These are phyloP conservation scores for Xanthoconium separans DNA, from an alignment of 1,284 basidiomycete species.

Conservation along the genomic window DNA sequence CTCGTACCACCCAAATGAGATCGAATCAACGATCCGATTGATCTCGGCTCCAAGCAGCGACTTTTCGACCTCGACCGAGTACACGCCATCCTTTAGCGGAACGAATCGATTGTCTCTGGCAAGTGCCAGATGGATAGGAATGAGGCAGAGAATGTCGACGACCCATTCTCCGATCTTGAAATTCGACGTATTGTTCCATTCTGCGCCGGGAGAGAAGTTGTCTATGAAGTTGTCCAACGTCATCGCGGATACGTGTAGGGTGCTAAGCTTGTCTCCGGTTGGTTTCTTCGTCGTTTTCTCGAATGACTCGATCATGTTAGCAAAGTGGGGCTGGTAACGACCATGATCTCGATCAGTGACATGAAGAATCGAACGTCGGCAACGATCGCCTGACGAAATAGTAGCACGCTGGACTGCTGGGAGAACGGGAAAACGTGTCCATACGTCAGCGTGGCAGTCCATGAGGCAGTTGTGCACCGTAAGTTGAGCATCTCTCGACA, in stretches of 20 bases:
- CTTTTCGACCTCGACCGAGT: conserved; percentile 47
- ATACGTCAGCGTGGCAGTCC: conserved; percentile 57
- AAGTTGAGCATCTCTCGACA: conserved; percentile 16
- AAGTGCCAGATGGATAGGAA: conserved; percentile 62
- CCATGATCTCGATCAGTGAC: conserved; percentile 38
- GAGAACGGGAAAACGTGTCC: conserved; percentile 61
- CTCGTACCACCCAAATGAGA: conserved; percentile 67
- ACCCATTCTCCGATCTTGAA: conserved; percentile 59
- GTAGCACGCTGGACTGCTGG: conserved; percentile 51
- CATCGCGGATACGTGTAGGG: conserved; percentile 32
- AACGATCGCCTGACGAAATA: conserved; percentile 34
- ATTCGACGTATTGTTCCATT: conserved; percentile 32
- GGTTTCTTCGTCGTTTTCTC: conserved; percentile 51
- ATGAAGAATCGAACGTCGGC: conserved; percentile 39
- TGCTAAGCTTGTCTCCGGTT: conserved; percentile 40
- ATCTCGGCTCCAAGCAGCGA: conserved; percentile 56
- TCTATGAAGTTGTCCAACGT: conserved; percentile 17
- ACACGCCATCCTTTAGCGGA: conserved; percentile 57
- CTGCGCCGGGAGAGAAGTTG: conserved; percentile 4
- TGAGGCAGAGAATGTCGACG: conserved; percentile 57
- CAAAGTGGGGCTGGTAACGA: conserved; percentile 42
- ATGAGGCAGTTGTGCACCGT: conserved; percentile 50
- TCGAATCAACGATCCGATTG: conserved; percentile 48
- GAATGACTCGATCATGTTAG: conserved; percentile 44
- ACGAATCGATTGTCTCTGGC: conserved; percentile 58